phyloP scores from a whole-genome alignment of 2,329 filamentous ascomycete species.

The Hymenotorrendiella dingleyae region DNA sequence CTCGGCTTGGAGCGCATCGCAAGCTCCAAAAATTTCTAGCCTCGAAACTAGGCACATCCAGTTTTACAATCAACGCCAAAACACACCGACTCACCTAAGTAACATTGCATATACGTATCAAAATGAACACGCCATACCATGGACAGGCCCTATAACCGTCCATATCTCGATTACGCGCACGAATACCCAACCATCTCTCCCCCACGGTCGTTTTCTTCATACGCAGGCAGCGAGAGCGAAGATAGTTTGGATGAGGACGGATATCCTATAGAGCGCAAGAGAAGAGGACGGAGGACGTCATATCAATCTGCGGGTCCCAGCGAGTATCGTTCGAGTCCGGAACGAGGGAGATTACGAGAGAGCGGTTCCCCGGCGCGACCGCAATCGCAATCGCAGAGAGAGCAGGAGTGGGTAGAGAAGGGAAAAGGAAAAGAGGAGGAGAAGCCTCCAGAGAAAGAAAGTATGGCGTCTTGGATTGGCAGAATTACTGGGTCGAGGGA shows the following conservation, averaged over 20 bases:
- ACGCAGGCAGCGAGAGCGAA: not conserved
- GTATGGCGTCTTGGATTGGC: conserved; percentile 27
- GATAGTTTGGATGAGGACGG: conserved; percentile 5
- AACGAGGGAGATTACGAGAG: not conserved
- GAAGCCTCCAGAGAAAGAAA: conserved; percentile 9
- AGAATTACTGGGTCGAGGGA: conserved; percentile 18
- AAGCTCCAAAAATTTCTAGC: too few species aligned
- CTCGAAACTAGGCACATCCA: too few species aligned
- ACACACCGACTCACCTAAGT: too few species aligned
- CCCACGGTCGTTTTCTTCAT: conserved; percentile 2
- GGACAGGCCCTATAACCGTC: conserved; percentile 18
- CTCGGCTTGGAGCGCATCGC: too few species aligned
- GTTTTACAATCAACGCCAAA: too few species aligned
- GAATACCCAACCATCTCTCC: conserved; percentile 6
- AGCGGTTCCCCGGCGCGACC: not conserved
- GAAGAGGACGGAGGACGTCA: not conserved
- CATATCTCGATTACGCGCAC: conserved; percentile 9
- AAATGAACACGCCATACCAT: conserved; percentile 14
- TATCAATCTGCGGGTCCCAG: too few species aligned
- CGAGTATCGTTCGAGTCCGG: not conserved
- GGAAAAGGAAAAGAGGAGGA: not conserved
- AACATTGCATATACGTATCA: too few species aligned
- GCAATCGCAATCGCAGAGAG: not conserved
- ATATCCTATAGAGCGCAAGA: not conserved
- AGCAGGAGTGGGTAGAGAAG: not conserved